Evolutionary conservation across 2,329 filamentous ascomycete species (phyloP).

Genomic region (Fusarium napiforme): DNA sequence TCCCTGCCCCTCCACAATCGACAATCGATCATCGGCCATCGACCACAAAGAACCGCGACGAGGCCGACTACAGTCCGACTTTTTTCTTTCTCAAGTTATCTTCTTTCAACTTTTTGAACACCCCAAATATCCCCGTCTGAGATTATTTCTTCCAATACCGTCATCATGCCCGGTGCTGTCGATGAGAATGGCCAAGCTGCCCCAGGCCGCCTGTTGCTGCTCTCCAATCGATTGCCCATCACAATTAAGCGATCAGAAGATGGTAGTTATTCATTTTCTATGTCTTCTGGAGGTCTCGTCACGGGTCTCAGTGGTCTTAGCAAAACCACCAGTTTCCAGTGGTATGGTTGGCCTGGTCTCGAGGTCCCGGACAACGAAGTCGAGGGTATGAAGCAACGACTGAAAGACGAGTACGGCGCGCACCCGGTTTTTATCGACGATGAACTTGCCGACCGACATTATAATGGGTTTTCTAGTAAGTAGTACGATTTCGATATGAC

Average conservation of each 20-base stretch:
- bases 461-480: slow-evolving; percentile 97
- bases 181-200: slow-evolving; percentile 49
- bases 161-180: slow-evolving; percentile 52
- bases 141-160: background rate
- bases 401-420: slow-evolving; percentile 89
- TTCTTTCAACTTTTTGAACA: background rate
- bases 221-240: slow-evolving; percentile 95
- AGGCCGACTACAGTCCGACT: slow-evolving; percentile 19
- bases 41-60: slow-evolving; percentile 32
- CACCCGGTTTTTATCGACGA: slow-evolving; percentile 94
- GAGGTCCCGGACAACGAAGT: slow-evolving; percentile 90
- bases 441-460: slow-evolving; percentile 92
- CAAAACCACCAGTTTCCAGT: slow-evolving; percentile 94
- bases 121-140: background rate
- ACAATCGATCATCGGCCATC: slow-evolving; percentile 33
- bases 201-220: slow-evolving; percentile 75
- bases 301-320: slow-evolving; percentile 91
- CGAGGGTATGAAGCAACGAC: slow-evolving; percentile 75
- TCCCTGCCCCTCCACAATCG: slow-evolving; percentile 44
- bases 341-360: slow-evolving; percentile 97
- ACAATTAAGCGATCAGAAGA: slow-evolving; percentile 95
- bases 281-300: slow-evolving; percentile 96
- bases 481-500: background rate
- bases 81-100: slow-evolving; percentile 5
- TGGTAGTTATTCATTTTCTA: slow-evolving; percentile 91